Base-by-base conservation (phyloP, 2,329 filamentous ascomycete genomes). In the Aspergillus arachidicola region DNA sequence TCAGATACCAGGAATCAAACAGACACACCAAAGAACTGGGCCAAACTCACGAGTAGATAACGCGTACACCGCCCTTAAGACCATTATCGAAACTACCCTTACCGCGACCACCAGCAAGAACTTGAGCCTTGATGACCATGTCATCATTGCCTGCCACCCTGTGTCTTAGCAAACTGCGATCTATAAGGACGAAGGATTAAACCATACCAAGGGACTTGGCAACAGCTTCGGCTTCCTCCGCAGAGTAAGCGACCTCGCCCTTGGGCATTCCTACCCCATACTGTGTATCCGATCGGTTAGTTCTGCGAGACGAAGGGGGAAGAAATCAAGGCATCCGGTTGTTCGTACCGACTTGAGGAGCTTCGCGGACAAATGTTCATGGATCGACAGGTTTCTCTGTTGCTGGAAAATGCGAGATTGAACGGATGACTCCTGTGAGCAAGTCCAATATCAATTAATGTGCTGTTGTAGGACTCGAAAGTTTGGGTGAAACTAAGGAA, bases 111-210 rank as follows among this genome's bases (percentile, higher is more conserved):
- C 95, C 95, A 67, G 95, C 95, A 68, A 99, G 91, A 66, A 99
- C 95, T 85, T 99, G 95, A 67, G 95, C 95, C 88, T 99, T 99
- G 87, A 99, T 98, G 73, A 99, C 95, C 89, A 97, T 94, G 81
- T 99, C 95, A 78, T 96, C 94, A 74, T 87, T 87, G 71, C 87
- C 91, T 85, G 63, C 23, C 12, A 64, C 26, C 11, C 61, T 57
- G 30, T 59, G 61, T 68, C 61, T 72, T 67, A 72, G 71, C 62
- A 66, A 46, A 57, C 46, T 59, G 58, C 58, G 54, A 64, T 23
- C 59, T 61, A 59, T 34, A 45, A 53, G 54, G 38, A 32, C 58
- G 50, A 34, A 34, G 57, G 19, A 23, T 51, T 50, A 64, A 59
- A 58, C 71, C 79, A 68, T 86, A 89, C 93, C 91, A 76, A 99